Conservation (phyloP, 73 alveolate species). For the Tetrahymena thermophila region DNA sequence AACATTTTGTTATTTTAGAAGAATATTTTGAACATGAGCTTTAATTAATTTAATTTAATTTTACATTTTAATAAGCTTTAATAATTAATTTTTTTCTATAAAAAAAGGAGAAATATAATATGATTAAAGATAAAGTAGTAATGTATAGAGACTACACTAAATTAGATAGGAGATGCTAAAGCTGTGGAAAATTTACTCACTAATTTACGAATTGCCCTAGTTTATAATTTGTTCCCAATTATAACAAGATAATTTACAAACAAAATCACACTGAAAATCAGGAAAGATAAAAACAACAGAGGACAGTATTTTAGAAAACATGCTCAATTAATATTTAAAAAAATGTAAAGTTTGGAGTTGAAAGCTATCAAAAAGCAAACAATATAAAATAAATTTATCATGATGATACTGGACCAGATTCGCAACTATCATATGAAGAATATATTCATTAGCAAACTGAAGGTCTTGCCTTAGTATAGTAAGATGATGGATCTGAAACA, state of each 20-base stretch:
- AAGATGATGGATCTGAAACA: not conserved
- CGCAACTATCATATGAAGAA: not conserved
- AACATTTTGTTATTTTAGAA: no score
- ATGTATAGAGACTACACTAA: slow-evolving; percentile 7
- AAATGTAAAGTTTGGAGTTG: not conserved
- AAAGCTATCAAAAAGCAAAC: not conserved
- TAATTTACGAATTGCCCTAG: slow-evolving; percentile 14
- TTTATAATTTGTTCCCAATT: not conserved
- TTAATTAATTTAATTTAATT: no score
- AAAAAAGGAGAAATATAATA: slow-evolving; percentile 1
- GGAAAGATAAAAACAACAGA: not conserved
- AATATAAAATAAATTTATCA: not conserved
- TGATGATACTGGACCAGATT: not conserved
- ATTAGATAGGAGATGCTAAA: slow-evolving; percentile 17
- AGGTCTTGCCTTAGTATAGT: not conserved
- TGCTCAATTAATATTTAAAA: not conserved
- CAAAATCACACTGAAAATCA: not conserved
- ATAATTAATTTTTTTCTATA: not conserved
- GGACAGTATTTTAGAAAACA: not conserved
- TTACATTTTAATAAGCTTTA: no score
- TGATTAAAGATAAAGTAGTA: slow-evolving; percentile 15
- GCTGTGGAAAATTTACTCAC: slow-evolving; percentile 21
- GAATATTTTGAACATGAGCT: no score
- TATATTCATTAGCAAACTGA: not conserved
- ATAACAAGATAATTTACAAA: not conserved